Conservation (phyloP, 805 yeast genomes). For the Barnettozyma salicaria region DNA sequence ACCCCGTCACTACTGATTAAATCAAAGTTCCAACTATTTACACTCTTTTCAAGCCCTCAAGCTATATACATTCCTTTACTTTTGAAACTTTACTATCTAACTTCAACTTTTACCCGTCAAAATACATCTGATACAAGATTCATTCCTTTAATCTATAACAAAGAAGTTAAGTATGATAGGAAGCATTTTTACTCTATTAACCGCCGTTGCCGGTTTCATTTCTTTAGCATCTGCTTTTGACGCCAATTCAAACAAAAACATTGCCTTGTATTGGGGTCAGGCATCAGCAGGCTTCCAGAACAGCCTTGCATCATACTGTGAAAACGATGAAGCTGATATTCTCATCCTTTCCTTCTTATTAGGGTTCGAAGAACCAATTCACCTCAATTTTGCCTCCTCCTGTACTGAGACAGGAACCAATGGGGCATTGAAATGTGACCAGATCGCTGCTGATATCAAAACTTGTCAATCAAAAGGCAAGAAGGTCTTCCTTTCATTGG, state of each 20-base stretch:
- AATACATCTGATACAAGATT: background rate
- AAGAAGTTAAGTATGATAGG: conserved; percentile 3
- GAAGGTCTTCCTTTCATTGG: conserved; percentile 68
- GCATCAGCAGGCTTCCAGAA: conserved; percentile 59
- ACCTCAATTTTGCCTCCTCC: conserved; percentile 53
- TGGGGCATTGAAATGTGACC: conserved; percentile 39
- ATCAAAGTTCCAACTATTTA: conserved; percentile 8
- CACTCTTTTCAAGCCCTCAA: conserved; percentile 1
- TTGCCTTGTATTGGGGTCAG: conserved; percentile 90
- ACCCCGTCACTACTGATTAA: background rate
- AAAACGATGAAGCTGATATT: conserved; percentile 62
- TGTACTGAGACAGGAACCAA: conserved; percentile 34
- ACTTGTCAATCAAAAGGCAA: conserved; percentile 80
- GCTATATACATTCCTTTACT: too few species aligned
- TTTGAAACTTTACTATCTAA: too few species aligned
- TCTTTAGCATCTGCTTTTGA: conserved; percentile 23
- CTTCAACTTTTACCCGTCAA: background rate
- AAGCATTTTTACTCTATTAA: conserved; percentile 7
- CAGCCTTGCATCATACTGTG: conserved; percentile 51
- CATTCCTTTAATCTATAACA: background rate
- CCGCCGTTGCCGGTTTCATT: conserved; percentile 10
- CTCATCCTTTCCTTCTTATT: conserved; percentile 65
- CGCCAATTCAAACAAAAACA: conserved; percentile 42
- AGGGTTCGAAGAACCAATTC: conserved; percentile 37
- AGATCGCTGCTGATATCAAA: conserved; percentile 64